Conservation (phyloP, 129 eudicot species). For the Centrapalus pauciflorus region DNA sequence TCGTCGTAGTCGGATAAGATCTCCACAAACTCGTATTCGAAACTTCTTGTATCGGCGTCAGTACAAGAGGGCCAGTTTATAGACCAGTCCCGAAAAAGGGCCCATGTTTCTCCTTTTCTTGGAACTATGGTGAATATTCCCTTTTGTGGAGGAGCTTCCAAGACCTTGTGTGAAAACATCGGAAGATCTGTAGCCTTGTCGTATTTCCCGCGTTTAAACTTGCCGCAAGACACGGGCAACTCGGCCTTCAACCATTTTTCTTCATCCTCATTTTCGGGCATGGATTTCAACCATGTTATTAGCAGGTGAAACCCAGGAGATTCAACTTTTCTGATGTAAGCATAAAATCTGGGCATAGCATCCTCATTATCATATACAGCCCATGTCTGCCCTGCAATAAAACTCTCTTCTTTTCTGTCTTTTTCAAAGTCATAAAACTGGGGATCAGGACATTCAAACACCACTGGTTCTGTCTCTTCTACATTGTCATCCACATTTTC, state of each 20-base stretch:
- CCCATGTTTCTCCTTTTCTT: constrained; percentile 68
- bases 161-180: constrained; percentile 57
- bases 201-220: constrained; percentile 33
- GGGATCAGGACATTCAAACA: constrained; percentile 49
- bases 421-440: constrained; percentile 63
- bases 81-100: constrained; percentile 59
- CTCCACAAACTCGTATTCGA: constrained; percentile 52
- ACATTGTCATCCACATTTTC: constrained; percentile 17
- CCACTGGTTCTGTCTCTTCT: constrained; percentile 28
- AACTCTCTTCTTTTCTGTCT: constrained; percentile 32
- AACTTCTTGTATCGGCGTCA: constrained; percentile 10
- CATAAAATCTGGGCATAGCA: constrained; percentile 83
- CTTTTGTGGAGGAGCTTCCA: constrained; percentile 27
- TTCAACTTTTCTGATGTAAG: constrained; percentile 34
- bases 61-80: constrained; percentile 35
- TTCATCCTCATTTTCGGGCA: constrained; percentile 38
- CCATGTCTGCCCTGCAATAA: constrained; percentile 60
- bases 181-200: constrained; percentile 33
- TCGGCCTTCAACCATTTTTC: constrained; percentile 40
- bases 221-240: constrained; percentile 61
- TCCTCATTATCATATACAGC: constrained; percentile 58
- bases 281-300: constrained; percentile 60
- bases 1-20: constrained; percentile 45
- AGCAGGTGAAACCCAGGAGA: constrained; percentile 32
- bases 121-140: constrained; percentile 35